Conservation (phyloP, 345 rosid species). For the Eucalyptus paniculata region DNA sequence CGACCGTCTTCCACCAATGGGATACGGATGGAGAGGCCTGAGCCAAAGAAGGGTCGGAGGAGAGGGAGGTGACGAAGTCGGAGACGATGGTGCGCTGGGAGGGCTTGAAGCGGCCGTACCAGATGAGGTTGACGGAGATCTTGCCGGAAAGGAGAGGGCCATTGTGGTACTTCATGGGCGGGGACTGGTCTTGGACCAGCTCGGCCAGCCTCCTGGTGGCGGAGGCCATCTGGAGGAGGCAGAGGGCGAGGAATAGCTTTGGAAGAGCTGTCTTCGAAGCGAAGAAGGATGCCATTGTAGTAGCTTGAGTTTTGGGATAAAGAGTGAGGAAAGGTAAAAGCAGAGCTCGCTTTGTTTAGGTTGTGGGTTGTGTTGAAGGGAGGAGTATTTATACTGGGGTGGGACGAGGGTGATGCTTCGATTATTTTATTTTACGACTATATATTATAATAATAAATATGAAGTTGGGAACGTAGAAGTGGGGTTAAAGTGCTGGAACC, state of each 20-base stretch:
- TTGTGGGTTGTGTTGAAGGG: neutral
- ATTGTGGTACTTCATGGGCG: constrained; percentile 43
- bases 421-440: neutral
- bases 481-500: neutral
- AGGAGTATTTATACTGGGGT: neutral
- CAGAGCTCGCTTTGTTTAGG: neutral
- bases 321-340: neutral
- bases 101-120: constrained; percentile 72
- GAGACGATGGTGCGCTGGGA: constrained; percentile 51
- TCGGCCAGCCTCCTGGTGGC: constrained; percentile 17
- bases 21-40: constrained; percentile 47
- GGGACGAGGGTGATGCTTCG: neutral
- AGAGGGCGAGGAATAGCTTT: neutral
- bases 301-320: neutral
- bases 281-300: neutral
- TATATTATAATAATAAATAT: neutral
- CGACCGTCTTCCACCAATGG: constrained; percentile 63
- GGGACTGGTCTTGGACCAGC: constrained; percentile 14
- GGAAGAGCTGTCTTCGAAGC: neutral
- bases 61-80: constrained; percentile 44
- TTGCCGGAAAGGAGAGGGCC: constrained; percentile 68
- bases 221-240: neutral
- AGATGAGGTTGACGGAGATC: constrained; percentile 51
- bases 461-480: neutral
- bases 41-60: constrained; percentile 3